Percentiles rank a stretch among this genome's conserved stretches.
These are phyloP conservation scores for Ceratocystis eucalypticola DNA, from an alignment of 2,329 filamentous ascomycete species.

Conservation along the genomic window DNA sequence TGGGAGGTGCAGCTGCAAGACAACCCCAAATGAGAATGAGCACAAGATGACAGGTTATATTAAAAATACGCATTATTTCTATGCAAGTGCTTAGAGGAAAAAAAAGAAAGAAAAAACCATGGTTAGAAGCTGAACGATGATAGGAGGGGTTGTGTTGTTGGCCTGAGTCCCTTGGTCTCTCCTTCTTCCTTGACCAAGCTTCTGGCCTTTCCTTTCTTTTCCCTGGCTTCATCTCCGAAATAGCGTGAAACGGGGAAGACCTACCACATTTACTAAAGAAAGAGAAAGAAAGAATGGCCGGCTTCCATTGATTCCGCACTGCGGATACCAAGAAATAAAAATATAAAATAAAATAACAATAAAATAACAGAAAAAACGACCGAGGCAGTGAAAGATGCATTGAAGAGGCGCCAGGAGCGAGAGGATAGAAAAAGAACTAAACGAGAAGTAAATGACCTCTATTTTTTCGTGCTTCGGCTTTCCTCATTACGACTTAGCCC, in stretches of 20 bases:
- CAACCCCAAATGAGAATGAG: not conserved
- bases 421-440: not conserved
- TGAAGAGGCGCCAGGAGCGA: not conserved
- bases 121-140: not conserved
- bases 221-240: not conserved
- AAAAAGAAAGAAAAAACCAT: not conserved
- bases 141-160: not conserved
- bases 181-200: not conserved
- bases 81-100: not conserved
- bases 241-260: not conserved
- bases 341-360: not conserved
- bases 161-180: not conserved
- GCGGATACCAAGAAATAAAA: not conserved
- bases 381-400: not conserved
- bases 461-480: not conserved
- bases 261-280: not conserved
- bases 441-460: not conserved
- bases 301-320: slow-evolving; percentile 4
- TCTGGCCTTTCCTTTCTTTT: not conserved
- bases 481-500: not conserved
- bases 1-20: not conserved
- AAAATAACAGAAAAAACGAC: not conserved
- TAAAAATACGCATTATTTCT: not conserved
- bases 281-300: not conserved
- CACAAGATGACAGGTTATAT: not conserved